A percentile compares a stretch with the other conserved stretches of the same genome.
These are phyloP conservation scores for Passalora sequoiae DNA, from an alignment of 2,329 filamentous ascomycete genomes.

Conservation along the genomic window DNA sequence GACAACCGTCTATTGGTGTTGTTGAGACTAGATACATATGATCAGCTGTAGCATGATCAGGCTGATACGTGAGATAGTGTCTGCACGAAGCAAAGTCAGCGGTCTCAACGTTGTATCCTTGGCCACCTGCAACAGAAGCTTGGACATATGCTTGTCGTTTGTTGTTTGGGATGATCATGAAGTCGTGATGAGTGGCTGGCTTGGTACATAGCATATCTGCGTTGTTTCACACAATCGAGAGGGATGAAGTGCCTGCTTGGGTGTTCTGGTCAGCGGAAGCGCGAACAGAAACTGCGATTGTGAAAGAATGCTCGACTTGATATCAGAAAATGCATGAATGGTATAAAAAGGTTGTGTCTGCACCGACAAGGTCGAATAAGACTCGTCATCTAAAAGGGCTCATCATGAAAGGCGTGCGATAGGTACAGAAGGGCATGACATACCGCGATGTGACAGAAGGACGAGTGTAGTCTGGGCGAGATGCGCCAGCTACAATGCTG, in stretches of 20 bases:
- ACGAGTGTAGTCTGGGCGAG: no score
- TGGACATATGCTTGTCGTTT: background rate
- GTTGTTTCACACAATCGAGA: background rate
- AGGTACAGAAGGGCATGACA: conserved; percentile 5
- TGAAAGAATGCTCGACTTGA: background rate
- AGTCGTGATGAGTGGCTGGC: background rate
- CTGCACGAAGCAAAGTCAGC: background rate
- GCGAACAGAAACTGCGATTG: background rate
- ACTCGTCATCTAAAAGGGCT: conserved; percentile 37
- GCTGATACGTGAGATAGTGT: no score
- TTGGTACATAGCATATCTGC: background rate
- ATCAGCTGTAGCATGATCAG: no score
- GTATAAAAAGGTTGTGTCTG: conserved; percentile 35
- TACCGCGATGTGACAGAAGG: conserved; percentile 3
- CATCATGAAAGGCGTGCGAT: conserved; percentile 29
- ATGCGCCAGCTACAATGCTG: no score
- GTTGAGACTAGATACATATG: no score
- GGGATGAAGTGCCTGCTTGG: background rate
- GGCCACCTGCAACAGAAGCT: background rate
- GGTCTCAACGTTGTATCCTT: background rate
- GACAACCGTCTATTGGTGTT: no score
- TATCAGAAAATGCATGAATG: conserved; percentile 35
- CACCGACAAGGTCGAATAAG: conserved; percentile 37
- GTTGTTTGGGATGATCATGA: conserved; percentile 31
- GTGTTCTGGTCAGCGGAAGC: background rate